Percentiles rank a stretch among this genome's conserved stretches.
Evolutionary conservation across 495 filamentous ascomycete species (phyloP).

Genomic region (Niebla homalea): DNA sequence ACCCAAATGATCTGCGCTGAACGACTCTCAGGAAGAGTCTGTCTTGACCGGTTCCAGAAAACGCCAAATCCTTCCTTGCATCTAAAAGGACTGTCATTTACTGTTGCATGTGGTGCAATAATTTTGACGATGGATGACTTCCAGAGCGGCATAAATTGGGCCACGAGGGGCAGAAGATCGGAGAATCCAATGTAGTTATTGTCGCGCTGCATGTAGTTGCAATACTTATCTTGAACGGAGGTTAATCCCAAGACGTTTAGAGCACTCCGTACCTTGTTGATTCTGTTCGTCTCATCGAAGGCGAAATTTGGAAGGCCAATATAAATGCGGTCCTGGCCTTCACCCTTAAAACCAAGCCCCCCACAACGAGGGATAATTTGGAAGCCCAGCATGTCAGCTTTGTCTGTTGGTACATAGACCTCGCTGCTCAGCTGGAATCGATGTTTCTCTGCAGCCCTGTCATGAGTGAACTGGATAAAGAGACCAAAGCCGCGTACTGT

Average conservation of each 20-base stretch:
- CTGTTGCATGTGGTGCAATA: neutral
- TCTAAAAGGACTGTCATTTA: neutral
- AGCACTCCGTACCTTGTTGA: neutral
- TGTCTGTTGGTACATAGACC: neutral
- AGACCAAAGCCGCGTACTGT: constrained; percentile 6
- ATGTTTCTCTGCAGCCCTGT: neutral
- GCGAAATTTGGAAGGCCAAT: neutral
- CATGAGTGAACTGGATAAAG: constrained; percentile 3
- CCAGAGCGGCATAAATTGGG: neutral
- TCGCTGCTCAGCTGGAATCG: neutral
- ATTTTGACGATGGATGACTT: neutral
- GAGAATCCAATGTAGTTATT: neutral
- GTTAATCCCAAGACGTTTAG: neutral
- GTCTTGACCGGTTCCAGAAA: neutral
- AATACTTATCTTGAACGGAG: neutral
- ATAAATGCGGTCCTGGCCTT: neutral
- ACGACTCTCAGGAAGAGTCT: neutral
- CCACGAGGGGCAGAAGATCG: constrained; percentile 1
- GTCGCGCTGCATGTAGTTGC: neutral
- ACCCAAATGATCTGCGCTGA: neutral
- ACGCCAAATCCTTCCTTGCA: neutral
- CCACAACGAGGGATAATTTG: neutral
- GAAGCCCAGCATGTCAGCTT: constrained; percentile 4
- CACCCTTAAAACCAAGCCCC: neutral
- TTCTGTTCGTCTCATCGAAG: neutral